These are phyloP conservation scores for Colletotrichum cereale DNA, from an alignment of 2,329 filamentous ascomycete genomes.

Conservation along the genomic window DNA sequence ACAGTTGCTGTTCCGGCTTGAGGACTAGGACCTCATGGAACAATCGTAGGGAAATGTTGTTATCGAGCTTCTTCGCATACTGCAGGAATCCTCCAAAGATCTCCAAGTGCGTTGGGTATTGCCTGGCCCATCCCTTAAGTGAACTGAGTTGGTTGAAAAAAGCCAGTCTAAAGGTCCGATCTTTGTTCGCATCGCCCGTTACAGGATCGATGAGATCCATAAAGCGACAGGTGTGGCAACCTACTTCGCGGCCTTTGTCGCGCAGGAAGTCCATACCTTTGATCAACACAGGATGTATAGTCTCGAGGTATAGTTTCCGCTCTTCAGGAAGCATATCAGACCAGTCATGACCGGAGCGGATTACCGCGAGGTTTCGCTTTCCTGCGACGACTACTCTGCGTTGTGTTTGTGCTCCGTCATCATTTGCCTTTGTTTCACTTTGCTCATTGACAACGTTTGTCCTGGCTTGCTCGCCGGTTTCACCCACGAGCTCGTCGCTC, in stretches of 20 bases:
- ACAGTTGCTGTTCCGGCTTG: slow-evolving; percentile 53
- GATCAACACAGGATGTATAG: slow-evolving; percentile 58
- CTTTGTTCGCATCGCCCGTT: slow-evolving; percentile 43
- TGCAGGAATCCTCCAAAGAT: slow-evolving; percentile 56
- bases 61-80: slow-evolving; percentile 53
- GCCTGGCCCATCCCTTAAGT: slow-evolving; percentile 55
- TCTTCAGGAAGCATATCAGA: slow-evolving; percentile 54
- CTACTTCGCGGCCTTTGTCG: slow-evolving; percentile 56
- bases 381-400: slow-evolving; percentile 47
- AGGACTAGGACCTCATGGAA: slow-evolving; percentile 58
- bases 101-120: slow-evolving; percentile 54
- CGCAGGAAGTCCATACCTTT: slow-evolving; percentile 59
- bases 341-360: slow-evolving; percentile 62
- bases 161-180: slow-evolving; percentile 56
- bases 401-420: not conserved
- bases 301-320: slow-evolving; percentile 56
- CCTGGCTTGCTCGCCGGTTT: slow-evolving; percentile 25
- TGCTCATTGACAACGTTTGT: slow-evolving; percentile 43
- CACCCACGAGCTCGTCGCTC: slow-evolving; percentile 50
- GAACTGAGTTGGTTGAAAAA: slow-evolving; percentile 57
- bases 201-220: slow-evolving; percentile 55
- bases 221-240: slow-evolving; percentile 58
- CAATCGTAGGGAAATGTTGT: slow-evolving; percentile 51
- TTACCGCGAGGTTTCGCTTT: slow-evolving; percentile 56
- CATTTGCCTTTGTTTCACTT: not conserved